Evolutionary conservation across 73 alveolate genomes (phyloP).

Genomic region (Uronychia binucleata): DNA sequence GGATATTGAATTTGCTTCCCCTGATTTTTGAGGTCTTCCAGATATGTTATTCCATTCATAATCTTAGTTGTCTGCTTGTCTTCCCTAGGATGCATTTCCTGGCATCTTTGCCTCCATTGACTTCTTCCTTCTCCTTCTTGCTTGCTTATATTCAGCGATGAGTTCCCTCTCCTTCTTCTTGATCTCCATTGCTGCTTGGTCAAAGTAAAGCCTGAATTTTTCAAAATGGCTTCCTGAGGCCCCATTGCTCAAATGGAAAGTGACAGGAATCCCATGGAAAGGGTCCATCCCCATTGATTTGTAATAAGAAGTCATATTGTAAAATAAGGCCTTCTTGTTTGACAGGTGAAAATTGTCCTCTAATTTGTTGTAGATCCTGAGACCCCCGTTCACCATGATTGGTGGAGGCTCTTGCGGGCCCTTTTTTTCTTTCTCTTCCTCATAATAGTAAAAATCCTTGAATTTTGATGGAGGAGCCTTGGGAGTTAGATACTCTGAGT

Average conservation of each 20-base stretch:
- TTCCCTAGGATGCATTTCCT: too few relatives aligned
- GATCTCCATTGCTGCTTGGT: background rate
- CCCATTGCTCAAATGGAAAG: constrained; percentile 15
- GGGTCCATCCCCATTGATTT: constrained; percentile 15
- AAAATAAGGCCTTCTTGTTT: constrained; percentile 29
- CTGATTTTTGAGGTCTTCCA: too few relatives aligned
- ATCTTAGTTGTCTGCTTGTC: too few relatives aligned
- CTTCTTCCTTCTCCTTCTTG: background rate
- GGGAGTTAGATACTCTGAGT: background rate
- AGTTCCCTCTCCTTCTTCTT: background rate
- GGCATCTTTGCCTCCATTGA: background rate
- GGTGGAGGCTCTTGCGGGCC: background rate
- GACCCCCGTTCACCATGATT: background rate
- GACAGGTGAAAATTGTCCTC: constrained; percentile 25
- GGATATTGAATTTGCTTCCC: too few relatives aligned
- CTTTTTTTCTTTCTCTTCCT: constrained; percentile 21
- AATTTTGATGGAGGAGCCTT: background rate
- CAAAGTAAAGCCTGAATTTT: background rate
- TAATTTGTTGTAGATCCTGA: background rate
- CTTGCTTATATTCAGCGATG: background rate
- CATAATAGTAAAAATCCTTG: background rate
- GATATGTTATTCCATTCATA: too few relatives aligned
- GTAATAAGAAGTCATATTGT: constrained; percentile 23
- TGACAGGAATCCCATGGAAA: constrained; percentile 21
- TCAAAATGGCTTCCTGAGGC: constrained; percentile 10